These are phyloP conservation scores for Erythrophleum ivorense DNA, from an alignment of 331 rosid species.

Conservation along the genomic window DNA sequence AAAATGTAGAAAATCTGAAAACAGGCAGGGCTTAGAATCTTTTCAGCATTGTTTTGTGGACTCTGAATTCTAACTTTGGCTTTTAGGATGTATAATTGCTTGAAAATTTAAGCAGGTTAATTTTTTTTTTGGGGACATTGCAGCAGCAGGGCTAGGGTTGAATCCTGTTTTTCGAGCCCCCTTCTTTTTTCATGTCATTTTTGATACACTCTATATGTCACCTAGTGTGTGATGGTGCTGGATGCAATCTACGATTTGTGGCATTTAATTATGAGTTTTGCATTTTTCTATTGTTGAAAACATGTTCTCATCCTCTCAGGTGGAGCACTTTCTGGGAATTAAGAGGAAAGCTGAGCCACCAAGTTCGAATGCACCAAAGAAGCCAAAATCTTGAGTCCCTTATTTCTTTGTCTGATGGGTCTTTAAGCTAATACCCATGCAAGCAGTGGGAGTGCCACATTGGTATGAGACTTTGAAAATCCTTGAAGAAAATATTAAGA, in stretches of 20 bases:
- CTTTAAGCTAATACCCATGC: neutral
- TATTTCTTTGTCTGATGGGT: neutral
- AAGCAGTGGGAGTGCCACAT: neutral
- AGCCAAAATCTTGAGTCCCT: slow-evolving; percentile 62
- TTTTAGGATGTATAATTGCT: neutral
- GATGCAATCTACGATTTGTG: neutral
- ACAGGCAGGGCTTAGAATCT: neutral
- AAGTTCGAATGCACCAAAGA: slow-evolving; percentile 60
- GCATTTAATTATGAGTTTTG: neutral
- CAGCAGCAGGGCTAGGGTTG: neutral
- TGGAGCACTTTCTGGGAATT: slow-evolving; percentile 90
- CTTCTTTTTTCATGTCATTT: neutral
- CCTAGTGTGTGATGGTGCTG: neutral
- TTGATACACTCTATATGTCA: neutral
- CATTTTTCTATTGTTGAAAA: slow-evolving; percentile 13
- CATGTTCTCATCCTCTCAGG: slow-evolving; percentile 57
- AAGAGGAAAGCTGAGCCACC: slow-evolving; percentile 80
- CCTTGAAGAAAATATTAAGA: neutral
- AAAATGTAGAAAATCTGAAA: slow-evolving; percentile 5
- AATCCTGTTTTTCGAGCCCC: neutral
- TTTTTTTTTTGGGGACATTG: neutral
- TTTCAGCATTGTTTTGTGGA: slow-evolving; percentile 3
- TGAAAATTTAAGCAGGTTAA: neutral
- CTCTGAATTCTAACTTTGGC: neutral
- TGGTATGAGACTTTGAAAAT: neutral